phyloP scores from a whole-genome alignment of 208 protist genomes.

The Trypanosoma platydactyli region DNA sequence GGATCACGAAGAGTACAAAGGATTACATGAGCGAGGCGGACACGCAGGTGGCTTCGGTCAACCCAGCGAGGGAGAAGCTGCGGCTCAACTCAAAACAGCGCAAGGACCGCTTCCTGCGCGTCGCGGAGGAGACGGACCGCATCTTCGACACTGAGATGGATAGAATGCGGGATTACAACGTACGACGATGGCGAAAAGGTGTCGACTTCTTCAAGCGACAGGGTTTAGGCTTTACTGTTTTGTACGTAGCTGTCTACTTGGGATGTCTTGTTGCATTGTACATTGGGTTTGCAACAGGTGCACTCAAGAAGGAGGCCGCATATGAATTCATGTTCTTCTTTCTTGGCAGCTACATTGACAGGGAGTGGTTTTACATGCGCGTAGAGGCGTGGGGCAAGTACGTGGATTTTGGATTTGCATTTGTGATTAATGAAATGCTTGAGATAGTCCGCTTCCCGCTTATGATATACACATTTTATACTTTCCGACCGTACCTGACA shows the following conservation, averaged over 20 bases:
- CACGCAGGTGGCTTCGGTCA: slow-evolving; percentile 33
- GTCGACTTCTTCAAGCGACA: slow-evolving; percentile 83
- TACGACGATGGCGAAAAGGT: slow-evolving; percentile 52
- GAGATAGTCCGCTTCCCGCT: slow-evolving; percentile 79
- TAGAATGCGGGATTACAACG: slow-evolving; percentile 63
- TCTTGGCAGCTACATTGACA: slow-evolving; percentile 52
- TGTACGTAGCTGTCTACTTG: slow-evolving; percentile 66
- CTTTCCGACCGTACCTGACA: slow-evolving; percentile 53
- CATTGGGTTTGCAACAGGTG: slow-evolving; percentile 59
- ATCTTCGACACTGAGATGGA: slow-evolving; percentile 75
- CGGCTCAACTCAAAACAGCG: slow-evolving; percentile 18
- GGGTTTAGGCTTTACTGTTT: slow-evolving; percentile 62
- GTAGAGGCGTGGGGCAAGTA: slow-evolving; percentile 84
- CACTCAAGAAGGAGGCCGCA: slow-evolving; percentile 68
- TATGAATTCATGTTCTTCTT: slow-evolving; percentile 81
- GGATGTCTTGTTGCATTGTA: slow-evolving; percentile 61
- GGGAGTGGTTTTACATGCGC: slow-evolving; percentile 70
- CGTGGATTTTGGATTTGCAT: slow-evolving; percentile 87
- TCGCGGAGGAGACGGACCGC: slow-evolving; percentile 53
- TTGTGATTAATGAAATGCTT: slow-evolving; percentile 85
- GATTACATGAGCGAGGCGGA: slow-evolving; percentile 84
- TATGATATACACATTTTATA: slow-evolving; percentile 75
- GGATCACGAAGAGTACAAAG: slow-evolving; percentile 88
- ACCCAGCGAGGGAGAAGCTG: slow-evolving; percentile 30
- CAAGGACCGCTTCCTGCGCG: slow-evolving; percentile 30